phyloP scores from a whole-genome alignment of 179 eudicot genomes.

The Actinidia arguta region DNA sequence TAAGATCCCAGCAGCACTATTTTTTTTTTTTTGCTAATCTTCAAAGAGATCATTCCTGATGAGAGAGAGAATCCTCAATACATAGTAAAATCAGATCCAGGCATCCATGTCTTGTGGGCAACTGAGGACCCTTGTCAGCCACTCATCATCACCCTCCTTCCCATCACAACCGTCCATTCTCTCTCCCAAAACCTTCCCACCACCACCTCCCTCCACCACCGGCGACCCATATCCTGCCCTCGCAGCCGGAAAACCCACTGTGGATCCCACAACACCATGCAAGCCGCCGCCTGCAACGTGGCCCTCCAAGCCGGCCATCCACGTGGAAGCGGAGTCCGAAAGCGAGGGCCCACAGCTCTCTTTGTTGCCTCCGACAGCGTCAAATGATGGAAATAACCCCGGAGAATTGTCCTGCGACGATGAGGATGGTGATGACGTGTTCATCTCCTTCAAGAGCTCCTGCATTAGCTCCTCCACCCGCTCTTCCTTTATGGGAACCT shows the following conservation, averaged over 20 bases:
- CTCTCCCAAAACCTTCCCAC: neutral
- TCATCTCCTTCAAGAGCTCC: too few relatives aligned
- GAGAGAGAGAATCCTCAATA: too few relatives aligned
- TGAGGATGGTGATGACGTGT: too few relatives aligned
- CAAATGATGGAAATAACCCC: slow-evolving; percentile 29
- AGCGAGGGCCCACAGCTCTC: slow-evolving; percentile 51
- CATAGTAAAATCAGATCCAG: neutral
- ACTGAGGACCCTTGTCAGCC: slow-evolving; percentile 24
- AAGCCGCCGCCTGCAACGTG: neutral
- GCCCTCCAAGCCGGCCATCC: slow-evolving; percentile 47
- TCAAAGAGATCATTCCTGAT: too few relatives aligned
- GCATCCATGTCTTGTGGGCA: slow-evolving; percentile 23
- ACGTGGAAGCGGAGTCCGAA: slow-evolving; percentile 39
- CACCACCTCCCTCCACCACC: neutral
- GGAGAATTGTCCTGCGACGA: too few relatives aligned
- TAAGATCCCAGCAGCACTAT: too few relatives aligned
- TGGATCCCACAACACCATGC: neutral
- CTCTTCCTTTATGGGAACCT: too few relatives aligned
- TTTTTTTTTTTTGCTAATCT: too few relatives aligned
- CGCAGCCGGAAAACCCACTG: slow-evolving; percentile 12
- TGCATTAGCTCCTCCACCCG: too few relatives aligned
- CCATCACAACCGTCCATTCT: slow-evolving; percentile 25
- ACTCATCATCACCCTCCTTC: slow-evolving; percentile 24
- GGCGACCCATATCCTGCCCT: neutral
- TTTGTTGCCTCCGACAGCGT: slow-evolving; percentile 37